Conservation (phyloP, 2,329 filamentous ascomycete genomes). For the Penicillium sp. region DNA sequence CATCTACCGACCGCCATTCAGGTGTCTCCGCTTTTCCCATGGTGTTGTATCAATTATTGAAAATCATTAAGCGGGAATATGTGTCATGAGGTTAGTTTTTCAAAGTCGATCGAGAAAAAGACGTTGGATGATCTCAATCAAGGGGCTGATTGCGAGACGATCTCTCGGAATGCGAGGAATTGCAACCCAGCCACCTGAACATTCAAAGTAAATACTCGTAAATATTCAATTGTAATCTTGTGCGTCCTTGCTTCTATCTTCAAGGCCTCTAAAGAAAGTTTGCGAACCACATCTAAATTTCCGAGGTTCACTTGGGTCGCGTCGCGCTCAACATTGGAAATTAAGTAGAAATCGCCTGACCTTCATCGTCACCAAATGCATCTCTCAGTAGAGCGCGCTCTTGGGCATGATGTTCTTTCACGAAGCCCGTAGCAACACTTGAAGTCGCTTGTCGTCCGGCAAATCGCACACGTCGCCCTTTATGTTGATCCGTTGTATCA, state of each 20-base stretch:
- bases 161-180: neutral
- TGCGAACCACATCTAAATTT: neutral
- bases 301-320: no score
- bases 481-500: conserved; percentile 84
- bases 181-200: neutral
- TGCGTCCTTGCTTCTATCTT: neutral
- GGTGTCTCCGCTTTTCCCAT: neutral
- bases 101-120: neutral
- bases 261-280: no score
- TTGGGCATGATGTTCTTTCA: conserved; percentile 83
- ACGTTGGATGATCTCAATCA: neutral
- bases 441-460: conserved; percentile 90
- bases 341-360: neutral
- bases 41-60: neutral
- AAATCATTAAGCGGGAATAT: neutral
- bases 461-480: conserved; percentile 94
- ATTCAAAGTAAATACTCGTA: neutral
- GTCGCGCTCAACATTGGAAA: neutral
- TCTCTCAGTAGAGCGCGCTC: conserved; percentile 76
- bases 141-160: neutral
- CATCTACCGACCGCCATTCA: neutral
- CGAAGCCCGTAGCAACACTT: conserved; percentile 88
- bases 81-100: no score
- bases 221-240: neutral
- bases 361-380: conserved; percentile 48